phyloP scores from a whole-genome alignment of 1,139 yeast species.

The Nakaseomyces glabratus region DNA sequence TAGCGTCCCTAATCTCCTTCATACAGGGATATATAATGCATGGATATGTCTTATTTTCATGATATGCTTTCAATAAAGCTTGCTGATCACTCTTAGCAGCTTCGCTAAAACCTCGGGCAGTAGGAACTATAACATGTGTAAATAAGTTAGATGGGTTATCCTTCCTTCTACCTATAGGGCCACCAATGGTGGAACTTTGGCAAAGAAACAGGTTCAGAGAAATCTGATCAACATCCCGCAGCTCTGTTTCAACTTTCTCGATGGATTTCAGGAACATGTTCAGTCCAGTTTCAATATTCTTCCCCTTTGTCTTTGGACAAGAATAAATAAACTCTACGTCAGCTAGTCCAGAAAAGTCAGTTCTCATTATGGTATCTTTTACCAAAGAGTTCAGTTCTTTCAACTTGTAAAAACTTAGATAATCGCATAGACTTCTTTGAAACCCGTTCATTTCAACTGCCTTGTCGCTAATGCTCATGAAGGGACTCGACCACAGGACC shows the following conservation, averaged over 20 bases:
- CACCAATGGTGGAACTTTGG: conserved; percentile 55
- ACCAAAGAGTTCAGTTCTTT: conserved; percentile 31
- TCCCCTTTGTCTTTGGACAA: conserved; percentile 38
- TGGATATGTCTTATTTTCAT: conserved; percentile 35
- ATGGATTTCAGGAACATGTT: not conserved
- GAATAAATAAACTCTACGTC: conserved; percentile 50
- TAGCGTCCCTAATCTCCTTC: conserved; percentile 39
- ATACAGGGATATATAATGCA: conserved; percentile 48
- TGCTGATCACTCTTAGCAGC: conserved; percentile 8
- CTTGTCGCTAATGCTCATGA: conserved; percentile 20
- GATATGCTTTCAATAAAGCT: conserved; percentile 25
- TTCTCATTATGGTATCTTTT: conserved; percentile 24
- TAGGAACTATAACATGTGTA: conserved; percentile 47
- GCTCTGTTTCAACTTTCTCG: not conserved
- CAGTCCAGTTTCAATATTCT: conserved; percentile 29
- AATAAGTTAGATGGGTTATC: conserved; percentile 38
- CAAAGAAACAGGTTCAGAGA: conserved; percentile 36
- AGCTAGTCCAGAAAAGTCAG: conserved; percentile 40
- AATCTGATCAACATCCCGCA: conserved; percentile 6
- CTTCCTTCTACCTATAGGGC: conserved; percentile 36
- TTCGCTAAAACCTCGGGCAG: conserved; percentile 13
- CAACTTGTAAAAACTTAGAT: conserved; percentile 38
- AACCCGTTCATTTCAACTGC: conserved; percentile 23
- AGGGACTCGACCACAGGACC: conserved; percentile 56
- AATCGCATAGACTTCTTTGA: conserved; percentile 37